A percentile compares a stretch with the other conserved stretches of the same genome.
These are phyloP conservation scores for Rubus parviflorus DNA, from an alignment of 306 rosid species.

Conservation along the genomic window DNA sequence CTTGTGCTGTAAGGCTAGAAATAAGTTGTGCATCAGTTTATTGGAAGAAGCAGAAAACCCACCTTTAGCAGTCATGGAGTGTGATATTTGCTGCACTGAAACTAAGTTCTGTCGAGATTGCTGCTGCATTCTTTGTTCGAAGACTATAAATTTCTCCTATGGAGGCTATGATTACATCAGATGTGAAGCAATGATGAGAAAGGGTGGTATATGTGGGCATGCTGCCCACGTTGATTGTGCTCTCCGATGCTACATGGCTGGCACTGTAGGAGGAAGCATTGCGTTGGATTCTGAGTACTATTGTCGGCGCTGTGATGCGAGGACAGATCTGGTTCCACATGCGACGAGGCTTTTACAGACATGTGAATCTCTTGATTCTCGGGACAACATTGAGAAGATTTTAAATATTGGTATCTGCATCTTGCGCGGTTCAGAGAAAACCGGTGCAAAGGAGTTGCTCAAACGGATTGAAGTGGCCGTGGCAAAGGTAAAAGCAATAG, in stretches of 20 bases:
- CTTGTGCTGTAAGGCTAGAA: slow-evolving; percentile 60
- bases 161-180: slow-evolving; percentile 71
- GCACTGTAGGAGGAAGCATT: slow-evolving; percentile 66
- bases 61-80: slow-evolving; percentile 44
- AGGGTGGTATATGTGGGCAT: slow-evolving; percentile 64
- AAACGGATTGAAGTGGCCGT: slow-evolving; percentile 45
- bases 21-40: slow-evolving; percentile 56
- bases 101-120: slow-evolving; percentile 78
- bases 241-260: slow-evolving; percentile 62
- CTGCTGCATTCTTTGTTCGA: slow-evolving; percentile 76
- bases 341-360: slow-evolving; percentile 46
- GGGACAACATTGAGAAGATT: slow-evolving; percentile 52
- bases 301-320: slow-evolving; percentile 85
- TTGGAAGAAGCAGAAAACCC: slow-evolving; percentile 34
- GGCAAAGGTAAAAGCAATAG: slow-evolving; percentile 56
- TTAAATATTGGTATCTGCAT: slow-evolving; percentile 61
- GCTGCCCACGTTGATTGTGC: slow-evolving; percentile 80
- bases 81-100: slow-evolving; percentile 78
- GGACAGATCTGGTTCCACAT: slow-evolving; percentile 66
- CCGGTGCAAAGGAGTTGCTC: slow-evolving; percentile 48
- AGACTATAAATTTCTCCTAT: slow-evolving; percentile 44
- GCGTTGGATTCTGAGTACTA: slow-evolving; percentile 69
- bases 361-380: slow-evolving; percentile 51
- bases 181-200: slow-evolving; percentile 45
- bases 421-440: slow-evolving; percentile 65